Conservation (phyloP, 257 asterid species). For the Fraxinus pennsylvanica region DNA sequence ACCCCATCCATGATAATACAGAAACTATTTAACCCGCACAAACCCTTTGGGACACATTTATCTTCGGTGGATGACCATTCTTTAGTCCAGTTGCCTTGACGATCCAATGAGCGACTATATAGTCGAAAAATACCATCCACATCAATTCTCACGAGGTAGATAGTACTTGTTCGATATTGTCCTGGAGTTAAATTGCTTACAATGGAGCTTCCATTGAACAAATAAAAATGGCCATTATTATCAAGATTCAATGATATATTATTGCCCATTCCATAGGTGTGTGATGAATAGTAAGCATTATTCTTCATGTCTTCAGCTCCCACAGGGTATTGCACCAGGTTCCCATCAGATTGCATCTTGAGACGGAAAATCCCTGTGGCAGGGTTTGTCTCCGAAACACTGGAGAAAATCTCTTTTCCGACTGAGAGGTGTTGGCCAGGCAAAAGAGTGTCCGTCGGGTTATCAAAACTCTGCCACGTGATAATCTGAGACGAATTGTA, state of each 20-base stretch:
- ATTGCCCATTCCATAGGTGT: rapidly evolving
- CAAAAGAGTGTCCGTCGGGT: conserved; percentile 35
- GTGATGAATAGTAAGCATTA: conserved; percentile 19
- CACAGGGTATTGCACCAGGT: conserved; percentile 40
- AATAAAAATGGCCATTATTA: conserved; percentile 28
- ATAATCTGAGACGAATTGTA: conserved; percentile 11
- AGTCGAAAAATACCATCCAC: conserved; percentile 37
- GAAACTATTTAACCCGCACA: conserved; percentile 30
- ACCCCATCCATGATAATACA: conserved; percentile 10
- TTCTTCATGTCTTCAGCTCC: no score
- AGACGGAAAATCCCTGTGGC: conserved; percentile 27
- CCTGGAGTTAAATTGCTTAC: no score
- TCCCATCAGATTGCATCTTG: conserved; percentile 35
- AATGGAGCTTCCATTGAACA: no score
- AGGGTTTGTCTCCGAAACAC: conserved; percentile 32
- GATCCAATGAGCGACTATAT: conserved; percentile 25
- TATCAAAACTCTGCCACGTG: conserved; percentile 40
- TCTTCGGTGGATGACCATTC: background rate
- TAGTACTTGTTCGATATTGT: conserved; percentile 12
- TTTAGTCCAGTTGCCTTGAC: conserved; percentile 13
- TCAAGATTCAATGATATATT: conserved; percentile 24
- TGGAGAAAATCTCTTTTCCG: conserved; percentile 21
- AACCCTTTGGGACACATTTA: conserved; percentile 33
- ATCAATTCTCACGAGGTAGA: conserved; percentile 33
- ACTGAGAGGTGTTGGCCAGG: conserved; percentile 15